Percentiles rank a stretch among this genome's conserved stretches.
These are phyloP conservation scores for Colletotrichum sp. DNA, from an alignment of 2,329 filamentous ascomycete genomes.

Conservation along the genomic window DNA sequence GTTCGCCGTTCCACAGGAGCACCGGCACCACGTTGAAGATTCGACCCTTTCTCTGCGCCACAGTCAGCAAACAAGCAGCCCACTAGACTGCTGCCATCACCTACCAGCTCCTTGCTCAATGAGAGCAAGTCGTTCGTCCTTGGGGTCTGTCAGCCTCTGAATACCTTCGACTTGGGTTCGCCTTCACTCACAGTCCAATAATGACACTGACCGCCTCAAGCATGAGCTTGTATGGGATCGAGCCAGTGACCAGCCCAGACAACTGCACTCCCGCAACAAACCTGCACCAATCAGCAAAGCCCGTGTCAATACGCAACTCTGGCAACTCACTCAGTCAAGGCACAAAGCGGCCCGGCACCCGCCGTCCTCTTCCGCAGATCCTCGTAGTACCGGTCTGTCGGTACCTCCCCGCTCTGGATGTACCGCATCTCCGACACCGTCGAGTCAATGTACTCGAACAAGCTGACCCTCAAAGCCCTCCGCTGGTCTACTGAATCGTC, in stretches of 20 bases:
- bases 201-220: conserved; percentile 8
- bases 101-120: conserved; percentile 13
- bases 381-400: conserved; percentile 1
- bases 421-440: conserved; percentile 7
- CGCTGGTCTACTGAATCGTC: conserved; percentile 1
- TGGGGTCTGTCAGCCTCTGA: background rate
- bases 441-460: conserved; percentile 17
- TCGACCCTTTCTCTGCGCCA: background rate
- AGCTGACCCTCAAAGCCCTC: background rate
- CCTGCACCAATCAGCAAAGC: conserved; percentile 1
- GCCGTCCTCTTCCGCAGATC: conserved; percentile 6
- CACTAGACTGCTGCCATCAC: background rate
- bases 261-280: conserved; percentile 3
- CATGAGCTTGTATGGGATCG: conserved; percentile 1
- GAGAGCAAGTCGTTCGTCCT: conserved; percentile 21
- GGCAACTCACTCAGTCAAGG: conserved; percentile 14
- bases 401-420: conserved; percentile 5
- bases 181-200: conserved; percentile 3
- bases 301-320: background rate
- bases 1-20: background rate
- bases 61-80: background rate
- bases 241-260: background rate
- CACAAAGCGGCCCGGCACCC: conserved; percentile 12
- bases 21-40: conserved; percentile 13
- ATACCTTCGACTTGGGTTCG: background rate